Evolutionary conservation across 768 basidiomycete species (phyloP), one percentile per base, ranked within the genome.

Genomic region (Omphalotus guepiniiformis): DNA sequence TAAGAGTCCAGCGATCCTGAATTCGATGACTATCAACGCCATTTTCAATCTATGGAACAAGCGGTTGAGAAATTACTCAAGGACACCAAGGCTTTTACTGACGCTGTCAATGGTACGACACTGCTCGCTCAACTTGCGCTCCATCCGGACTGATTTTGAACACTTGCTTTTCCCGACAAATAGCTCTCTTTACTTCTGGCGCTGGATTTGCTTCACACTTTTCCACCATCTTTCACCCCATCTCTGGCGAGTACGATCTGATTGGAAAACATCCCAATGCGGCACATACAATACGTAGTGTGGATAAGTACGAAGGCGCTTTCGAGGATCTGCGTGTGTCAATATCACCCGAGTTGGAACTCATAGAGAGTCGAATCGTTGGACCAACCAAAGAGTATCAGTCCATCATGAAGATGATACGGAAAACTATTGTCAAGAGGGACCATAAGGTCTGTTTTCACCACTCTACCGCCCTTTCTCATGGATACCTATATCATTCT

Each of bases 341-440:
- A 11, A 74, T 97, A 39, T 67, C 78, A 8, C 96, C 96, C 4
- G 96, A 99, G 66, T 75, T 99, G 15, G 94, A 99, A 64, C 77
- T 99, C 49, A 93, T 99, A 60, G 86, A 93, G 53, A 85, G 81
- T 52, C 75, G 94, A 53, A 80, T 99, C 47, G 66, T 85, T 30
- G 85, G 79, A 0, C 96, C 96, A 7, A 76, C 84, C 39, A 98
- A 90, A 69, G 96, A 99, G 63, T 73, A 96, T 23, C 85, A 93
- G 62, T 74, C 77, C 0, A 73, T 96, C 49, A 72, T 94, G 69
- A 98, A 95, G 72, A 67, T 76, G 53, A 90, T 97, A 58, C 72
- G 94, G 58, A 99, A 98, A 76, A 92, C 81, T 15, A 91, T 96
- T 58, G 90, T 88, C 6, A 99, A 99, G 72, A 79, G 96, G 29